A percentile compares a stretch with the other conserved stretches of the same genome.
phyloP scores from a whole-genome alignment of 169 alveolate species.

The Miamiensis avidus region DNA sequence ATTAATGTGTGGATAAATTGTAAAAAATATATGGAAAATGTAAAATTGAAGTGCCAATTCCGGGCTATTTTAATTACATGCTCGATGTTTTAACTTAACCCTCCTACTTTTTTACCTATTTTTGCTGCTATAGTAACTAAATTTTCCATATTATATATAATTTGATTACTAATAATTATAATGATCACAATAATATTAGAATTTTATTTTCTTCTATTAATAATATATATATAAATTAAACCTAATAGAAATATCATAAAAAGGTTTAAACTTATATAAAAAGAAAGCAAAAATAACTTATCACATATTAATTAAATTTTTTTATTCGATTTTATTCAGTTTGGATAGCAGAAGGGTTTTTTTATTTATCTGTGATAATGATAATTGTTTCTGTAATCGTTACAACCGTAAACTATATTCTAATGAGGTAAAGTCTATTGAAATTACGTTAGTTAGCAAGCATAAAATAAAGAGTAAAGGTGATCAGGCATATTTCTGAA shows the following conservation, averaged over 20 bases:
- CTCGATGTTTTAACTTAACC: slow-evolving; percentile 20
- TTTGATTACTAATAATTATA: too few relatives aligned
- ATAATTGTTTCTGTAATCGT: neutral
- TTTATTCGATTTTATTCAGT: too few relatives aligned
- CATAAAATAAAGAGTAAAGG: slow-evolving; percentile 4
- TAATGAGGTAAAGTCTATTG: slow-evolving; percentile 10
- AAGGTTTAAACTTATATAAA: too few relatives aligned
- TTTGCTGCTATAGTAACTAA: too few relatives aligned
- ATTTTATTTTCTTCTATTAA: too few relatives aligned
- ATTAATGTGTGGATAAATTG: neutral
- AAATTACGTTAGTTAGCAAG: slow-evolving; percentile 29
- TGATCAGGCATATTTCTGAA: slow-evolving; percentile 2
- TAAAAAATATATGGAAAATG: slow-evolving; percentile 22
- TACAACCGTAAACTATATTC: slow-evolving; percentile 13
- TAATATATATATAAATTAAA: too few relatives aligned
- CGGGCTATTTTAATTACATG: slow-evolving; percentile 1
- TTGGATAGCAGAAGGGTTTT: slow-evolving; percentile 36
- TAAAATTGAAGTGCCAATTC: slow-evolving; percentile 22
- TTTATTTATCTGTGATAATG: slow-evolving; percentile 18
- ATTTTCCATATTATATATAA: too few relatives aligned
- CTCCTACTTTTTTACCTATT: slow-evolving; percentile 26
- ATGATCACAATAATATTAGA: too few relatives aligned
- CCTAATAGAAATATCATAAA: too few relatives aligned
- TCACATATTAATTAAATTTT: too few relatives aligned
- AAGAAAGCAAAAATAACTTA: too few relatives aligned